Conservation (phyloP, 306 rosid species). For the Citrullus amarus region DNA sequence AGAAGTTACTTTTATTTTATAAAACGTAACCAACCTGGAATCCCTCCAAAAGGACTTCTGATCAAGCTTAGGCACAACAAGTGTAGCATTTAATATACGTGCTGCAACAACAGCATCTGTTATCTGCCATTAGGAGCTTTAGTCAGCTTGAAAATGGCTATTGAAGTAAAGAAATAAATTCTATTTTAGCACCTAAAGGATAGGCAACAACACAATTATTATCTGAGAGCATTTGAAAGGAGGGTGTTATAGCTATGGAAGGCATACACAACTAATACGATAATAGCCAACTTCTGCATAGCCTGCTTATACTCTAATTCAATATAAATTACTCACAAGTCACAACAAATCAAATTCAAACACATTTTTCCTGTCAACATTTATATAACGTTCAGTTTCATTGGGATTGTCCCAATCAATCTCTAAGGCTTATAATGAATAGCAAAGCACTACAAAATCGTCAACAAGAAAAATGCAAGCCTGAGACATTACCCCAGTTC, state of each 20-base stretch:
- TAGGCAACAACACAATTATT: background rate
- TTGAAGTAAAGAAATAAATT: conserved; percentile 2
- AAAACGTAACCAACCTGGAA: conserved; percentile 49
- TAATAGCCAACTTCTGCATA: background rate
- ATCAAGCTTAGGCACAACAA: conserved; percentile 88
- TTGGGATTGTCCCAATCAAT: background rate
- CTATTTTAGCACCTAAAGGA: conserved; percentile 10
- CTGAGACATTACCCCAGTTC: conserved; percentile 73
- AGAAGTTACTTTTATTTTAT: background rate
- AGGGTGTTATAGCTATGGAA: background rate
- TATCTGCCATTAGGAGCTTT: conserved; percentile 48
- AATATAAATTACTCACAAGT: background rate
- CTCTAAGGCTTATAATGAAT: background rate
- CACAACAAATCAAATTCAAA: background rate
- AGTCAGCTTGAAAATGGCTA: conserved; percentile 11
- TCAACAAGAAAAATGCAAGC: conserved; percentile 5
- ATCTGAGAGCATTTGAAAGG: background rate
- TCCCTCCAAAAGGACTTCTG: conserved; percentile 96
- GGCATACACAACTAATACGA: background rate
- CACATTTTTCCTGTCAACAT: background rate
- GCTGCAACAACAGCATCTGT: conserved; percentile 98
- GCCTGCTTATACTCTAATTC: background rate
- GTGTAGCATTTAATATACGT: conserved; percentile 87
- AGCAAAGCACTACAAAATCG: background rate
- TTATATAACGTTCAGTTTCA: background rate